Evolutionary conservation across 1,284 basidiomycete genomes (phyloP), one percentile per base, ranked within the genome.

Genomic region (Coniophora puteana): DNA sequence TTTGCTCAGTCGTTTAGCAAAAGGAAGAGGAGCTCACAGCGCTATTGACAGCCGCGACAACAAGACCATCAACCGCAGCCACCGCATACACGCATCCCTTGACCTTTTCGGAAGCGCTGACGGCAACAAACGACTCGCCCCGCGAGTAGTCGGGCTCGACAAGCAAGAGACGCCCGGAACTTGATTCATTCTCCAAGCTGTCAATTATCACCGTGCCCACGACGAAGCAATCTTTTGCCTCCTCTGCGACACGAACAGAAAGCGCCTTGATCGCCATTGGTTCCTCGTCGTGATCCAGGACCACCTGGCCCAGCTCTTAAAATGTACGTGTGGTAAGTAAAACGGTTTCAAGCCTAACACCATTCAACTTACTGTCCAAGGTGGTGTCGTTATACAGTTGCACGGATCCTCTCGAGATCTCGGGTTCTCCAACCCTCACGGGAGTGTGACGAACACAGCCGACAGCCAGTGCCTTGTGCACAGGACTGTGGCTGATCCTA

Each of bases 1-100:
- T 28, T 27, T 43, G 4, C 22, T 11, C 21, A 17, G 35, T 28
- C 4, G 3, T 1, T 21, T 12, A n/a, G 18, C 32, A 16, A 34
- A 28, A 16, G 12, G n/a, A 1, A 26, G 13, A 1, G 18, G 24
- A 26, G 69, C 84, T 35, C 51, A 90, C 89, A 20, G 83, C 78
- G 13, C 83, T 80, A 53, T 89, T 88, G 23, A 90, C 73, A 0
- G 87, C 79, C 1, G 80, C 88, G 2, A 80, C 73, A 22, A 93
- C 62, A 45, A 68, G 61, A 14, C 68, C 69, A 22, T 74, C 59
- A 7, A 74, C 53, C 13, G 54, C 59, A 1, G 68, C 65, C 21
- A 89, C 47, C 7, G 77, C 68, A 53, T 80, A 86, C 2, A 87
- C 76, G 51, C 79, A 81, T 10, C 86, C 86, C 14, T 60, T 53